Percentiles rank a stretch among this genome's conserved stretches.
Evolutionary conservation across 2,329 filamentous ascomycete genomes (phyloP).

Genomic region (Plenodomus tracheiphilus): DNA sequence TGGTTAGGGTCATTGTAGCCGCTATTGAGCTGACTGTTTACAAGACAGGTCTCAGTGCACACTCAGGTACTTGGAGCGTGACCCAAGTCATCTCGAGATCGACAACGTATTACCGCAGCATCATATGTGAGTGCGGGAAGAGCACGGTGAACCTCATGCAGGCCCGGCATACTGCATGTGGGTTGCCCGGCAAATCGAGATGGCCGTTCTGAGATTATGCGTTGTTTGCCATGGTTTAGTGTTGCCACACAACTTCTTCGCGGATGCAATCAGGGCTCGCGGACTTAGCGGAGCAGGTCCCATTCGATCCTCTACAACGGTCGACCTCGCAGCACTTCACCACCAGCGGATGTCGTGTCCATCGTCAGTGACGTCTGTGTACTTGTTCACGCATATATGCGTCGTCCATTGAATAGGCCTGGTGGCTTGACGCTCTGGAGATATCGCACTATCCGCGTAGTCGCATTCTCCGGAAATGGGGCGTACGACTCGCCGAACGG

Average conservation of each 20-base stretch:
- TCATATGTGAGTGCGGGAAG: background rate
- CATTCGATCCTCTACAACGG: background rate
- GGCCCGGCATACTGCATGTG: background rate
- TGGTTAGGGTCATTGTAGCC: constrained; percentile 4
- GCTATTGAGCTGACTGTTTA: constrained; percentile 4
- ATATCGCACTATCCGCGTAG: background rate
- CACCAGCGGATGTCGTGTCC: background rate
- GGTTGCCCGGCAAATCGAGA: background rate
- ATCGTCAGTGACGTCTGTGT: background rate
- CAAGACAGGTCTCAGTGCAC: constrained; percentile 9
- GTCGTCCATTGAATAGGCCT: background rate
- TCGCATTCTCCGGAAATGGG: background rate
- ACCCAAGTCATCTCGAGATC: background rate
- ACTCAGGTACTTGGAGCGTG: background rate
- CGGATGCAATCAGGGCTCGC: background rate
- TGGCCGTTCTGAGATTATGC: background rate
- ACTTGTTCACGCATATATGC: background rate
- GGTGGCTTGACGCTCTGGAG: background rate
- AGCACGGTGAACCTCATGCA: background rate
- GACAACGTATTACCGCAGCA: background rate
- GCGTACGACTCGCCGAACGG: background rate
- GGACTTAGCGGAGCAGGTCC: background rate
- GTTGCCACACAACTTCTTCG: background rate
- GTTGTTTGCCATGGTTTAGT: background rate
- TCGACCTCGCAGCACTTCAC: background rate